Evolutionary conservation across 129 eudicot genomes (phyloP), one percentile per base, ranked within the genome.

Genomic region (Centaurea solstitialis): DNA sequence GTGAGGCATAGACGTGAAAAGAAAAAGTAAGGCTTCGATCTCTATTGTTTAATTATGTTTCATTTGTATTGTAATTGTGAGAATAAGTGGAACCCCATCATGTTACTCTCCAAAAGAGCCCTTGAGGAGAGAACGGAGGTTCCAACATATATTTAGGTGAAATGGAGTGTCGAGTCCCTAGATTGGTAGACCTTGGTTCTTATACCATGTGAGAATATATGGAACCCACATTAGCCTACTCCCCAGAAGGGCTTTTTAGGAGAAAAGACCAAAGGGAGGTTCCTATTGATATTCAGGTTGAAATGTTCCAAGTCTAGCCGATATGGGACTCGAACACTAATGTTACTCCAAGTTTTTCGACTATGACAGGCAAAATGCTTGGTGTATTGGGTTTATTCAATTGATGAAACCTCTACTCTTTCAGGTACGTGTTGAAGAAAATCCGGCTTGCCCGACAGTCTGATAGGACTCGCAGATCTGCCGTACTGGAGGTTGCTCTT

Each of bases 391-490:
- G 39, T 77, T 33, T 9, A 23, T 75, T 41, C n/a, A 64, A 59
- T 76, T 76, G 62, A 76, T 84, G 75, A 82, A 21, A 70, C 10
- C 45, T 80, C 23, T 83, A 65, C 41, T 35, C 47, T 43, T 69
- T 45, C 78, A 94, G 98, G 84, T 94, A 94, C 68, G 98, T 94
- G 38, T 68, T 94, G 86, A 93, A 93, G 91, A 93, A 93, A 85
- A 93, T 93, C 39, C 91, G 98, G 50, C 93, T 93, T 67, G 98
- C 98, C 70, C 94, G 98, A 75, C 98, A 93, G 86, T 87, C 94
- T 69, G 93, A 86, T 70, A 86, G 98, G 85, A 91, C 92, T 76
- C 93, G 98, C 65, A 88, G 93, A 86, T 94, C 98, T 81, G 98
- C 98, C 17, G 84, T 91, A 68, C 87, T 85, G 81, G 98, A 94